phyloP scores from a whole-genome alignment of 1,284 basidiomycete species.

The Hymenochaete sp. region DNA sequence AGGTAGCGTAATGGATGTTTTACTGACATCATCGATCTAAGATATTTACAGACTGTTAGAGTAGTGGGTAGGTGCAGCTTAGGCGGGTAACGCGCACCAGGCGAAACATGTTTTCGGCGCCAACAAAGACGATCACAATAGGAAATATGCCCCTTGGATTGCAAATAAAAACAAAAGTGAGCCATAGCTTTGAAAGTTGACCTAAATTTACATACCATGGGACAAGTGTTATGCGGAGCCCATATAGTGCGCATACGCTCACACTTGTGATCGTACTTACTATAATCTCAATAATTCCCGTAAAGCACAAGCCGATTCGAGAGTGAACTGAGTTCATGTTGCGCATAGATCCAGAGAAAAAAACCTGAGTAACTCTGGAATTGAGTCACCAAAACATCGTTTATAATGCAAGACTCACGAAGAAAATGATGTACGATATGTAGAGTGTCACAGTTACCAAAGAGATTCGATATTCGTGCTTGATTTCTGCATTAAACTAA shows the following conservation, averaged over 20 bases:
- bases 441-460: conserved; percentile 68
- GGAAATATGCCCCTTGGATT: conserved; percentile 70
- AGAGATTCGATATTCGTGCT: conserved; percentile 33
- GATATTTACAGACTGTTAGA: neutral
- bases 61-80: neutral
- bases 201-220: conserved; percentile 53
- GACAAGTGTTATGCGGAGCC: conserved; percentile 80
- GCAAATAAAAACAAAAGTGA: conserved; percentile 7
- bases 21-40: conserved; percentile 82
- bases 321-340: conserved; percentile 84
- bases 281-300: conserved; percentile 83
- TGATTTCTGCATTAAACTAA: conserved; percentile 27
- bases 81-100: conserved; percentile 45
- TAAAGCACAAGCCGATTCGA: conserved; percentile 85
- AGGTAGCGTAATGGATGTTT: conserved; percentile 81
- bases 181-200: neutral
- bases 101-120: conserved; percentile 96
- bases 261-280: conserved; percentile 91
- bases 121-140: conserved; percentile 91
- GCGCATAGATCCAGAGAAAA: conserved; percentile 72
- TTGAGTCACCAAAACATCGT: too few species aligned
- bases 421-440: conserved; percentile 72
- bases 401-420: too few species aligned
- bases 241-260: conserved; percentile 80
- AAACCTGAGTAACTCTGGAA: too few species aligned